These are phyloP conservation scores for Suillus sp. DNA, from an alignment of 768 basidiomycete genomes.

Conservation along the genomic window DNA sequence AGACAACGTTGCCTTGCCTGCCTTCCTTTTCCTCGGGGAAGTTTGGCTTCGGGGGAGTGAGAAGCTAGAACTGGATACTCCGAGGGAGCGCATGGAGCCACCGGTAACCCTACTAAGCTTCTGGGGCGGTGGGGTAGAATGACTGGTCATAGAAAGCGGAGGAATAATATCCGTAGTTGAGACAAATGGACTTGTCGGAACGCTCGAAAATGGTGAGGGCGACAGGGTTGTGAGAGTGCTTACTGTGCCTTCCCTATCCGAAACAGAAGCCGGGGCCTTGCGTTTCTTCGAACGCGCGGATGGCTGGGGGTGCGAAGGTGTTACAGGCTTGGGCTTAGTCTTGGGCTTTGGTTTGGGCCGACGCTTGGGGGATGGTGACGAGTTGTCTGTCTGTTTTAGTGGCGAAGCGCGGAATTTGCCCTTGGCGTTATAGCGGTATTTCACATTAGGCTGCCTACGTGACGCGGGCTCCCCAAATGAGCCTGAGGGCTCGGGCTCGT, in stretches of 20 bases:
- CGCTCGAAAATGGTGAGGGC: constrained; percentile 31
- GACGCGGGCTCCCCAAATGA: constrained; percentile 28
- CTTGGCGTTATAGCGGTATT: constrained; percentile 35
- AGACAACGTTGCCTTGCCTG: constrained; percentile 9
- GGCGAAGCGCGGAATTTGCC: constrained; percentile 38
- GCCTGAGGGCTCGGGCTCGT: constrained; percentile 21
- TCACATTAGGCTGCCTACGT: constrained; percentile 28
- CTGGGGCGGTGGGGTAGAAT: neutral
- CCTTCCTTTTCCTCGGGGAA: constrained; percentile 25
- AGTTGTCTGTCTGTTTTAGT: constrained; percentile 26
- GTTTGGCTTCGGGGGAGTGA: constrained; percentile 25
- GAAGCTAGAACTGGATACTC: constrained; percentile 12
- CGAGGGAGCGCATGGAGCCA: constrained; percentile 17
- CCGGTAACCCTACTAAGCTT: constrained; percentile 16
- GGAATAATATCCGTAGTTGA: constrained; percentile 24
- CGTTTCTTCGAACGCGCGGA: constrained; percentile 22
- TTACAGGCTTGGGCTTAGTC: constrained; percentile 10
- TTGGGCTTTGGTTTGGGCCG: constrained; percentile 17
- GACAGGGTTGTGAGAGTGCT: constrained; percentile 19
- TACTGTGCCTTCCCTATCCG: constrained; percentile 16
- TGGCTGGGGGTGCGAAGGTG: constrained; percentile 14
- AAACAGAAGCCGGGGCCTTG: constrained; percentile 21
- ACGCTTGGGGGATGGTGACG: constrained; percentile 29
- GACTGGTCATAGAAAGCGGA: constrained; percentile 16
- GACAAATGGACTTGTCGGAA: constrained; percentile 20